Conservation (phyloP, 306 rosid genomes). For the Acacia acuminata region DNA sequence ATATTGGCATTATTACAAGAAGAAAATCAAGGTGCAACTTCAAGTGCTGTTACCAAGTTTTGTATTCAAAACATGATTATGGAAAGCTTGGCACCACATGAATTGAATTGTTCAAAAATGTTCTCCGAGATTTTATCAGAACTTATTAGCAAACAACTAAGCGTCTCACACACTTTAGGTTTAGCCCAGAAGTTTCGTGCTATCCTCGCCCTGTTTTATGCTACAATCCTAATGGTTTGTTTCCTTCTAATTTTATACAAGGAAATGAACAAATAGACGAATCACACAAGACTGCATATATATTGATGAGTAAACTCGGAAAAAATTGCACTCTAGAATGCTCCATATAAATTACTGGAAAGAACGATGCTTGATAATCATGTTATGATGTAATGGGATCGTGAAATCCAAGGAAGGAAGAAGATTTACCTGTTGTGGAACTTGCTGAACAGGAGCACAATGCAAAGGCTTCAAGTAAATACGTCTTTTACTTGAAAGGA, state of each 20-base stretch:
- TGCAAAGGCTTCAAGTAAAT: conserved; percentile 36
- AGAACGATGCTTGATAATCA: background rate
- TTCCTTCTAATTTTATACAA: background rate
- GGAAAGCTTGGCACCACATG: background rate
- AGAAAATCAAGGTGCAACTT: background rate
- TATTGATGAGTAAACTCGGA: background rate
- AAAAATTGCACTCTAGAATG: background rate
- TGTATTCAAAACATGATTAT: background rate
- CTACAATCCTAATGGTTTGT: background rate
- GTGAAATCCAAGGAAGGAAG: background rate
- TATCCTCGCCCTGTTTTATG: no score
- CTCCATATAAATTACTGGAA: background rate
- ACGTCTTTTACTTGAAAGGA: conserved; percentile 17
- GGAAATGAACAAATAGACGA: background rate
- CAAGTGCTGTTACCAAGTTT: background rate
- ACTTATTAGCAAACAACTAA: background rate
- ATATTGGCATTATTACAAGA: background rate
- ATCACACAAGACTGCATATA: background rate
- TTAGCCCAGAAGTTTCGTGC: background rate
- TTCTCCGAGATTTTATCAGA: background rate
- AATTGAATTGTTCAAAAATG: background rate
- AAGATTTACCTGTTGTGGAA: conserved; percentile 42
- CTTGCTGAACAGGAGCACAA: conserved; percentile 50
- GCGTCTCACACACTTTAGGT: background rate
- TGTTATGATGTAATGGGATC: background rate